Evolutionary conservation across 139 green algal genomes (phyloP).

Genomic region (Chlorella sorokiniana): DNA sequence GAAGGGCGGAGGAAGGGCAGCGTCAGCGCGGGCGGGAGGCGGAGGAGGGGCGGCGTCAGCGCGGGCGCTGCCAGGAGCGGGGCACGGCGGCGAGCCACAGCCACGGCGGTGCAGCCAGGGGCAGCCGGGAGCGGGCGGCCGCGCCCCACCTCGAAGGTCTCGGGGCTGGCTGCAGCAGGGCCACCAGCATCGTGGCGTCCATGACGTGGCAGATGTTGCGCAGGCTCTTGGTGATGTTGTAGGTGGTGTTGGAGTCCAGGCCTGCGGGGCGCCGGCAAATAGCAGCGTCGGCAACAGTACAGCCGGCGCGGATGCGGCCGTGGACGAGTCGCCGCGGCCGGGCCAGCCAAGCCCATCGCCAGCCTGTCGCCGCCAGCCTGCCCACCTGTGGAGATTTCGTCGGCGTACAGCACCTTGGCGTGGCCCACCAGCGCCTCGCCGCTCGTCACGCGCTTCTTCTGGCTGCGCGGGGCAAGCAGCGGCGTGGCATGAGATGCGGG

Average conservation of each 20-base stretch:
- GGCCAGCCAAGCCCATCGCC: too few species aligned
- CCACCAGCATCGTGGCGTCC: conserved; percentile 51
- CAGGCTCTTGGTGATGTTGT: conserved; percentile 34
- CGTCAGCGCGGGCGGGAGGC: too few species aligned
- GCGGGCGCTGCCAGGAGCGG: too few species aligned
- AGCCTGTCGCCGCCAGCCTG: conserved; percentile 47
- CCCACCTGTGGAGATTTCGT: conserved; percentile 59
- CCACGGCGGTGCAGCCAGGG: too few species aligned
- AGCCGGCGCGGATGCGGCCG: too few species aligned
- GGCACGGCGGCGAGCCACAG: too few species aligned
- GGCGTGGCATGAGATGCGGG: too few species aligned
- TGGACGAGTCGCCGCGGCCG: too few species aligned
- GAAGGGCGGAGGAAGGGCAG: too few species aligned
- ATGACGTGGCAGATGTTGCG: conserved; percentile 49
- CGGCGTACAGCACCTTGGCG: conserved; percentile 50
- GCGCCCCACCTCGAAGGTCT: conserved; percentile 69
- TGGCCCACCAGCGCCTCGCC: conserved; percentile 67
- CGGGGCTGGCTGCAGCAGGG: conserved; percentile 64
- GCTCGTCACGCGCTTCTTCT: conserved; percentile 62
- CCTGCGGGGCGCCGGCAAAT: conserved; percentile 22
- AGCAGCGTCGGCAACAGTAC: conserved; percentile 35
- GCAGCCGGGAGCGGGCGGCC: too few species aligned
- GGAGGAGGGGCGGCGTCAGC: too few species aligned
- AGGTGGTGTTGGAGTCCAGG: conserved; percentile 66
- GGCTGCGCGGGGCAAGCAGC: not conserved